Evolutionary conservation across 345 rosid genomes (phyloP).

Genomic region (Populus euphratica): DNA sequence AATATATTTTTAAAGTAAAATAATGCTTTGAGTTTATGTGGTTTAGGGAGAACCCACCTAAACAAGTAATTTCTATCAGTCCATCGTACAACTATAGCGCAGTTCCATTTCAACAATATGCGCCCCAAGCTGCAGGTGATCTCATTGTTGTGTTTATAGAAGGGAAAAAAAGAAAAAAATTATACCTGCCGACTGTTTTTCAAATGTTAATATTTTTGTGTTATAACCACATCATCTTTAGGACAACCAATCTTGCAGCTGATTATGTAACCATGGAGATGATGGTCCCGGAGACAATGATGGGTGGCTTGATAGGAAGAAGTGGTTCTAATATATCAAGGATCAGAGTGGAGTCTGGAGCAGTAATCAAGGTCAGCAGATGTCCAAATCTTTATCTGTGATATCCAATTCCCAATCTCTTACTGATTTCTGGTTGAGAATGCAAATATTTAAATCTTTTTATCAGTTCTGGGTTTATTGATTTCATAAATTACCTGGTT

Average conservation of each 20-base stretch:
- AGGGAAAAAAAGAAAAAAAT: neutral
- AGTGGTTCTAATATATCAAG: slow-evolving; percentile 63
- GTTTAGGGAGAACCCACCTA: slow-evolving; percentile 59
- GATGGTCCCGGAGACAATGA: slow-evolving; percentile 55
- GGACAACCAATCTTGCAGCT: slow-evolving; percentile 73
- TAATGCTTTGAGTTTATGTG: neutral
- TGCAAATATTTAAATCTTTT: neutral
- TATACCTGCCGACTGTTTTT: slow-evolving; percentile 21
- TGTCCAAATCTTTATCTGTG: neutral
- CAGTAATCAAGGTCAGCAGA: slow-evolving; percentile 49
- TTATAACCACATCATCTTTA: slow-evolving; percentile 55
- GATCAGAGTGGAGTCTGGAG: slow-evolving; percentile 65
- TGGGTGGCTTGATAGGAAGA: slow-evolving; percentile 65
- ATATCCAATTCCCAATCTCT: neutral
- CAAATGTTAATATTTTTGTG: slow-evolving; percentile 44
- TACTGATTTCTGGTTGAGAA: neutral
- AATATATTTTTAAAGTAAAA: neutral
- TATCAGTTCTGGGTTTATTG: neutral
- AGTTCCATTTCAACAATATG: slow-evolving; percentile 35
- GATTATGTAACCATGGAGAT: slow-evolving; percentile 57
- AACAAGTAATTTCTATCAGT: slow-evolving; percentile 57
- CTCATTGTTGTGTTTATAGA: slow-evolving; percentile 19
- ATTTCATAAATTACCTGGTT: neutral
- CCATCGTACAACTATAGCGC: slow-evolving; percentile 50
- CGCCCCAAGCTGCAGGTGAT: slow-evolving; percentile 53